Evolutionary conservation across 2,329 filamentous ascomycete species (phyloP), one percentile per base, ranked within the genome.

Genomic region (Fusarium chlamydosporum): DNA sequence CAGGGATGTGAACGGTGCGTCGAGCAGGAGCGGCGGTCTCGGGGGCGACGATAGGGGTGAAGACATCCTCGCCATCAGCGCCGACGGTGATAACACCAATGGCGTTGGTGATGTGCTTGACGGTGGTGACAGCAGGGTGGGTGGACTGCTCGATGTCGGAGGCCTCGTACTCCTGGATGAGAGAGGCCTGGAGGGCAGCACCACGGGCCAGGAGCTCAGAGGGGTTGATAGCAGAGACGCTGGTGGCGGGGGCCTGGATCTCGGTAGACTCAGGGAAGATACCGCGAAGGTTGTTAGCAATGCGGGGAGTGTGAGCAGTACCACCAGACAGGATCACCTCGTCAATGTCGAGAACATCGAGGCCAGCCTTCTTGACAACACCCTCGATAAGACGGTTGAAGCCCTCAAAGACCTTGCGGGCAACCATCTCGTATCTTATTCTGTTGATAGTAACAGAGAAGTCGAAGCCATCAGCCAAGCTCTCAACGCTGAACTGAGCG

Each of bases 61-160:
- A 97, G 63, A 88, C 83, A 69, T 92, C 89, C 61, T 88, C 85
- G 48, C 85, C 85, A 48, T 89, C 84, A 40, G 80, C 76, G 72
- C 80, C 85, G 60, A 88, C 82, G 72, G 90, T 88, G 68, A 97
- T 86, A 54, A 98, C 91, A 78, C 96, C 96, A 68, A 99, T 92
- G 67, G 95, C 92, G 77, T 94, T 92, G 74, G 89, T 86, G 68
- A 97, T 90, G 83, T 99, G 96, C 74, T 94, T 93, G 53, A 96
- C 94, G 16, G 94, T 95, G 34, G 95, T 97, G 69, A 99, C 94
- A 77, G 94, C 93, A 53, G 96, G 91, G 84, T 99, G 95, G 47
- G 94, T 97, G 67, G 93, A 97, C 85, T 97, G 94, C 79, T 96
- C 92, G 73, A 99, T 96, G 78, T 98, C 95, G 71, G 93, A 90